phyloP scores from a whole-genome alignment of 208 protist species.

The Leishmania arabica region DNA sequence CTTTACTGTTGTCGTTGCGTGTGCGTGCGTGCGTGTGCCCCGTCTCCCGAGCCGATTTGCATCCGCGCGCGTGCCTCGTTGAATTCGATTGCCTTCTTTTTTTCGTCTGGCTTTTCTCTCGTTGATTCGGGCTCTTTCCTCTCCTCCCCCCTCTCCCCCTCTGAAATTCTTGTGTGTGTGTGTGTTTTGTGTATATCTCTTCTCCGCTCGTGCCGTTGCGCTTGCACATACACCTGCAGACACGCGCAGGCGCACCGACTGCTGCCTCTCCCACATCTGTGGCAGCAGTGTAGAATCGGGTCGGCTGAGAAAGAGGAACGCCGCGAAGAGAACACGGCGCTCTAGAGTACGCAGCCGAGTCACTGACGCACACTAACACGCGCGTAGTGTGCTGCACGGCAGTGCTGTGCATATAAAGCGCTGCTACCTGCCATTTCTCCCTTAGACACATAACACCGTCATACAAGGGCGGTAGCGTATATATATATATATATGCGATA shows the following conservation, averaged over 20 bases:
- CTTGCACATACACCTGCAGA: neutral
- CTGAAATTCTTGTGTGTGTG: neutral
- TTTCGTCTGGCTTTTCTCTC: no score
- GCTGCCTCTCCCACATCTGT: neutral
- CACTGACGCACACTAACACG: neutral
- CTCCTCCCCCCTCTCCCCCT: neutral
- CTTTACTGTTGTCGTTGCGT: slow-evolving; percentile 3
- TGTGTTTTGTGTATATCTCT: neutral
- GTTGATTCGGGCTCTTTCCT: neutral
- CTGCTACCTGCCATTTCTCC: neutral
- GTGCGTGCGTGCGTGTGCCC: slow-evolving; percentile 2
- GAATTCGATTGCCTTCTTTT: neutral
- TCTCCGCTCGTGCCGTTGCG: no score
- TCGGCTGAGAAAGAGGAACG: neutral
- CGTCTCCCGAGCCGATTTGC: neutral
- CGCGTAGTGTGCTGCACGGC: neutral
- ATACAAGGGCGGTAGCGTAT: neutral
- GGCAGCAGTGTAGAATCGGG: no score
- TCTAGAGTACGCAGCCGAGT: neutral
- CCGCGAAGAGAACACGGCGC: neutral
- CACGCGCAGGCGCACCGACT: neutral
- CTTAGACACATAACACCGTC: neutral
- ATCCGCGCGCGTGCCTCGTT: neutral
- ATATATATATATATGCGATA: slow-evolving; percentile 4
- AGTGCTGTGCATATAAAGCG: neutral